phyloP scores from a whole-genome alignment of 805 yeast genomes.

The Yamadazyma olivae region DNA sequence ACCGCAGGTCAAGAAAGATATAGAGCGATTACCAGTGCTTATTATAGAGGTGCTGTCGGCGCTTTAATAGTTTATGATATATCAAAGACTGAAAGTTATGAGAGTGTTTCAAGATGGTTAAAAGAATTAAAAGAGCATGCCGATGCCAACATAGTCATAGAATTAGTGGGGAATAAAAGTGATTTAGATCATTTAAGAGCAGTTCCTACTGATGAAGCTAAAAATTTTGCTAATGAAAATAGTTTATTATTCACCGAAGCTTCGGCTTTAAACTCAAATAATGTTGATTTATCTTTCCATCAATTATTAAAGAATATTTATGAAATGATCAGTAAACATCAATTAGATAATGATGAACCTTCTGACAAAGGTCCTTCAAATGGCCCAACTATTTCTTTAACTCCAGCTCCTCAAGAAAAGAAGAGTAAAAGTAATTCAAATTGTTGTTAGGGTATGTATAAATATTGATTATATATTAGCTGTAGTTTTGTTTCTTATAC shows the following conservation, averaged over 20 bases:
- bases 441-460: conserved; percentile 80
- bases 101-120: conserved; percentile 83
- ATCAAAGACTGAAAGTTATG: conserved; percentile 84
- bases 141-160: conserved; percentile 91
- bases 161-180: conserved; percentile 87
- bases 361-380: conserved; percentile 57
- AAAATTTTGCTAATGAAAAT: conserved; percentile 89
- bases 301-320: conserved; percentile 90
- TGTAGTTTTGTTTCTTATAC: not conserved
- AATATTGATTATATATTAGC: too few relatives aligned
- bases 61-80: conserved; percentile 95
- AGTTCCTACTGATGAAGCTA: conserved; percentile 97
- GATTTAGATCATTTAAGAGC: conserved; percentile 92
- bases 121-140: conserved; percentile 90
- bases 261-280: conserved; percentile 88
- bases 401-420: conserved; percentile 88
- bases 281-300: conserved; percentile 92
- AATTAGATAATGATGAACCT: conserved; percentile 79
- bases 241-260: conserved; percentile 93
- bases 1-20: conserved; percentile 99
- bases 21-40: conserved; percentile 96
- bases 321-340: conserved; percentile 92
- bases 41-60: conserved; percentile 97
- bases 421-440: conserved; percentile 51
- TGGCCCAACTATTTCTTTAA: conserved; percentile 89